Evolutionary conservation across 1,284 basidiomycete species (phyloP).

Genomic region (Leucocoprinus gongylophorus): DNA sequence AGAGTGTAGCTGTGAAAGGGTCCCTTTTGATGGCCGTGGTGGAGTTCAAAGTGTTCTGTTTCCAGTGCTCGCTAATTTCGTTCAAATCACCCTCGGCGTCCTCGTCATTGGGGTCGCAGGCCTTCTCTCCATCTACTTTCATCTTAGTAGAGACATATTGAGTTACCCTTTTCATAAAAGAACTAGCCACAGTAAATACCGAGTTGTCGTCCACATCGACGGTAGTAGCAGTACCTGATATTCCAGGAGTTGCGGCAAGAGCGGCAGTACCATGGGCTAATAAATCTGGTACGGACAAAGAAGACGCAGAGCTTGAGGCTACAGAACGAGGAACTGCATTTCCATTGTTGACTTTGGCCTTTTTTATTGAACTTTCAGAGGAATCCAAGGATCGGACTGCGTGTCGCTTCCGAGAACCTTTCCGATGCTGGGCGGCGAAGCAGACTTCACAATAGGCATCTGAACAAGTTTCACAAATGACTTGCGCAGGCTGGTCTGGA

Average conservation of each 20-base stretch:
- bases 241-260: background rate
- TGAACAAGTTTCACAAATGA: conserved; percentile 60
- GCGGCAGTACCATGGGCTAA: conserved; percentile 1
- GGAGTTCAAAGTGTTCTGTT: conserved; percentile 25
- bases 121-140: conserved; percentile 40
- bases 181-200: conserved; percentile 19
- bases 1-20: conserved; percentile 33
- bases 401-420: conserved; percentile 66
- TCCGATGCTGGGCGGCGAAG: conserved; percentile 73
- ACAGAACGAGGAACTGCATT: conserved; percentile 1
- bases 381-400: conserved; percentile 40
- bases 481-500: conserved; percentile 71
- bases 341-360: conserved; percentile 19
- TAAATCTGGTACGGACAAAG: background rate
- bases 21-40: background rate
- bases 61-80: conserved; percentile 40
- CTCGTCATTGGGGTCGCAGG: conserved; percentile 38
- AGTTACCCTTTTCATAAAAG: conserved; percentile 8
- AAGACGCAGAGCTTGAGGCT: background rate
- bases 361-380: conserved; percentile 18
- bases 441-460: conserved; percentile 78
- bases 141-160: conserved; percentile 31
- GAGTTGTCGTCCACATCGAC: conserved; percentile 22
- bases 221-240: conserved; percentile 4
- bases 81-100: conserved; percentile 29